Percentiles rank a stretch among this genome's conserved stretches.
Evolutionary conservation across 2,329 filamentous ascomycete species (phyloP).

Genomic region (Metarhizium album): DNA sequence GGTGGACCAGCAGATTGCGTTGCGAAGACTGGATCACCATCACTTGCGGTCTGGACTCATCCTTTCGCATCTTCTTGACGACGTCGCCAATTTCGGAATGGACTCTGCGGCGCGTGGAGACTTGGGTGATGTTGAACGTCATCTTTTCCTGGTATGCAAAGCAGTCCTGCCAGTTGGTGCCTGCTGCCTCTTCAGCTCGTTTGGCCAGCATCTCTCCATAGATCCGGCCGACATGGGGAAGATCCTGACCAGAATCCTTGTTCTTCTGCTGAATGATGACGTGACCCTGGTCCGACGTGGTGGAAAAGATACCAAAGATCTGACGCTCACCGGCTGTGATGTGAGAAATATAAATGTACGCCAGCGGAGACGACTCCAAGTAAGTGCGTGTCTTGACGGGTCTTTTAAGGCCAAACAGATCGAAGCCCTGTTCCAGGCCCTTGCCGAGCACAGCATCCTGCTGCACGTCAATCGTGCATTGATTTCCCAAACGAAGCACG

Average conservation of each 20-base stretch:
- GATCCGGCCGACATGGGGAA: conserved; percentile 84
- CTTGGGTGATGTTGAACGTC: conserved; percentile 75
- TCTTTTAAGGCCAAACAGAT: conserved; percentile 64
- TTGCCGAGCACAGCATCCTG: conserved; percentile 86
- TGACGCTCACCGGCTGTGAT: conserved; percentile 83
- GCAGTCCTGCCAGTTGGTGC: conserved; percentile 64
- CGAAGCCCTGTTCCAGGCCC: conserved; percentile 88
- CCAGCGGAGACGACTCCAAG: conserved; percentile 61
- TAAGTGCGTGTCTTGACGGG: conserved; percentile 58
- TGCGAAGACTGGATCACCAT: conserved; percentile 88
- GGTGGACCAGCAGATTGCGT: conserved; percentile 67
- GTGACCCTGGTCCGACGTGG: conserved; percentile 65
- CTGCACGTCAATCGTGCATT: conserved; percentile 85
- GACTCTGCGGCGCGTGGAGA: conserved; percentile 82
- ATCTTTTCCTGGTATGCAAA: conserved; percentile 82
- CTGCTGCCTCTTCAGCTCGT: conserved; percentile 53
- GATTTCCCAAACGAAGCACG: conserved; percentile 77
- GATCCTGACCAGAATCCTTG: conserved; percentile 64
- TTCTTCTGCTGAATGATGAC: conserved; percentile 80
- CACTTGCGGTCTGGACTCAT: conserved; percentile 70
- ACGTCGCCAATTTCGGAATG: conserved; percentile 79
- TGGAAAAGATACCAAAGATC: conserved; percentile 89
- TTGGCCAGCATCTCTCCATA: conserved; percentile 67
- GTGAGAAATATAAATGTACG: conserved; percentile 88
- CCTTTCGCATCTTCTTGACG: conserved; percentile 81